A percentile compares a stretch with the other conserved stretches of the same genome.
These are phyloP conservation scores for Dactylonectria estremocensis DNA, from an alignment of 2,329 filamentous ascomycete species.

Conservation along the genomic window DNA sequence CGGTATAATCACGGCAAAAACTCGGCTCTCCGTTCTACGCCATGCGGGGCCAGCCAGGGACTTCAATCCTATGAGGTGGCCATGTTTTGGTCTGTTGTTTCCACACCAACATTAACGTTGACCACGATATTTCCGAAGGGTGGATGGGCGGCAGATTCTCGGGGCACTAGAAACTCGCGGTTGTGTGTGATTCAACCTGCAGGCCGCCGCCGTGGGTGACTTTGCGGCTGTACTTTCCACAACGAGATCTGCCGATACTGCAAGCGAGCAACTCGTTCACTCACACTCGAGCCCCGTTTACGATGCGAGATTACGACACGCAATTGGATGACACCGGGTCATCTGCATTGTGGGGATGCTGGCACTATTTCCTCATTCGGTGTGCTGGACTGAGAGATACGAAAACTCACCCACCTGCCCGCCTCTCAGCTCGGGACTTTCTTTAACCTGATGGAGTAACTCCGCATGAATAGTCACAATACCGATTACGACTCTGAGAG, in stretches of 20 bases:
- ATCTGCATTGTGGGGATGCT: too few species aligned
- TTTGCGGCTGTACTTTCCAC: background rate
- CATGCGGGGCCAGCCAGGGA: background rate
- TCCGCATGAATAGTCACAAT: too few species aligned
- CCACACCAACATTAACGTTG: background rate
- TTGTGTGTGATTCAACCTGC: background rate
- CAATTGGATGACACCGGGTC: too few species aligned
- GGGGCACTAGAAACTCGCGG: background rate
- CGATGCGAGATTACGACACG: background rate
- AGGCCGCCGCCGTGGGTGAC: background rate
- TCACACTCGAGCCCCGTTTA: background rate
- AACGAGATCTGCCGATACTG: background rate
- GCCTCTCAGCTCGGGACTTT: too few species aligned
- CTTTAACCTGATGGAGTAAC: too few species aligned
- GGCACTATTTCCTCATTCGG: too few species aligned
- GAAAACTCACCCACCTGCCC: too few species aligned
- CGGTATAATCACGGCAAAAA: conserved; percentile 14
- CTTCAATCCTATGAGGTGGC: background rate
- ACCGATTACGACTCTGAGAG: too few species aligned
- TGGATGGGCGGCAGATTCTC: background rate
- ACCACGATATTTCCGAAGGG: background rate
- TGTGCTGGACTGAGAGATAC: too few species aligned
- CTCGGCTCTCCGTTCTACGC: background rate
- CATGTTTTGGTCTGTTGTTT: background rate
- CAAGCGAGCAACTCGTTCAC: background rate